Percentiles rank a stretch among this genome's conserved stretches.
These are phyloP conservation scores for Yamadazyma triangularis DNA, from an alignment of 1,139 yeast genomes.

Conservation along the genomic window DNA sequence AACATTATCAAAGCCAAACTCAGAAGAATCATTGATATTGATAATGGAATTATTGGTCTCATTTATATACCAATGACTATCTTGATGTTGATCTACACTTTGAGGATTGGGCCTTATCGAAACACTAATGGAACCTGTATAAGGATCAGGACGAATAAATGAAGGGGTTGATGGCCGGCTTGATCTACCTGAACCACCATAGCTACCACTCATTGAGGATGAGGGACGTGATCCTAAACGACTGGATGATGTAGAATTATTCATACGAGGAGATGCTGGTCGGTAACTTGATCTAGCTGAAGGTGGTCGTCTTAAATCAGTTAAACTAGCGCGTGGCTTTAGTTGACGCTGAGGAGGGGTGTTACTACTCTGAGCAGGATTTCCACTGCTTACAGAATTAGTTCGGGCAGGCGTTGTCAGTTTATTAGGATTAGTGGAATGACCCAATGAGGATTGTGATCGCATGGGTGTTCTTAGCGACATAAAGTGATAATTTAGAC, in stretches of 20 bases:
- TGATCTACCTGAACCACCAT: conserved; percentile 7
- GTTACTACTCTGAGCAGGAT: conserved; percentile 6
- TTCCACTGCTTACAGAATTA: conserved; percentile 2
- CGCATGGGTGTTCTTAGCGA: conserved; percentile 17
- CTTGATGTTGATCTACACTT: conserved; percentile 18
- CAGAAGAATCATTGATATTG: conserved; percentile 46
- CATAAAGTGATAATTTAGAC: not conserved
- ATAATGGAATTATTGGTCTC: conserved; percentile 36
- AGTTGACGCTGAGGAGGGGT: conserved; percentile 14
- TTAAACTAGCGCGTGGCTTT: conserved; percentile 14
- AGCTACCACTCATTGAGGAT: conserved; percentile 28
- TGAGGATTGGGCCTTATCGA: conserved; percentile 53
- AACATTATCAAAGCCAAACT: conserved; percentile 74
- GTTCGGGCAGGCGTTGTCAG: conserved; percentile 4
- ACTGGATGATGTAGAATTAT: conserved; percentile 2
- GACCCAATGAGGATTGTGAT: conserved; percentile 17
- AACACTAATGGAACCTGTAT: conserved; percentile 49
- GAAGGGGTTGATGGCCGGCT: conserved; percentile 42
- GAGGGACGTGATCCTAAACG: conserved; percentile 21
- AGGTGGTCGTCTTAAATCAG: conserved; percentile 23
- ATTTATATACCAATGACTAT: conserved; percentile 43
- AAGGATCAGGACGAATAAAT: conserved; percentile 29
- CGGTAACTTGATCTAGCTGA: conserved; percentile 17
- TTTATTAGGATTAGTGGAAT: not conserved
- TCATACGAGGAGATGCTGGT: conserved; percentile 18